Base-by-base conservation (phyloP, 2,329 filamentous ascomycete species). In the Microsporum audouinii region DNA sequence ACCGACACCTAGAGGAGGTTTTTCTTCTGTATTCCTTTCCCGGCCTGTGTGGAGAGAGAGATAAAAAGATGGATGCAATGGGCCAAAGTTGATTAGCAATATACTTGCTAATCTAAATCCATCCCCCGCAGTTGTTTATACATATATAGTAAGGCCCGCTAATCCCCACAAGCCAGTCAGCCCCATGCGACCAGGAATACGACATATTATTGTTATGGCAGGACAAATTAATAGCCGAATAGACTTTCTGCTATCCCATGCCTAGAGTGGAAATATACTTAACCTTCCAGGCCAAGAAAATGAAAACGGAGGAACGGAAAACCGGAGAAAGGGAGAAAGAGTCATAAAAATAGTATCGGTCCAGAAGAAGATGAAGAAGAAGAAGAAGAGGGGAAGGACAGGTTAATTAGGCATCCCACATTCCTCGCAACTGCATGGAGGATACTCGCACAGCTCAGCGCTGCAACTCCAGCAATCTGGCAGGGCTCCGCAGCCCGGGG, bases 401-500 rank as follows among this genome's bases (percentile, higher is more conserved):
- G 4, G 7, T 49, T 61, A 63, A 45, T 63, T 63, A n/a, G 62
- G 62, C 36, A 60, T 36, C 14, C 57, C 45, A 33, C 62, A 63
- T 8, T 63, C 60, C 23, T 34, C 33, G 34, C 62, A 63, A 14
- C 39, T 12, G 31, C 62, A 63, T 5, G 62, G 62, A 3, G 62
- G 62, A 33, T 58, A 61, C 4, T 60, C 57, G n/a, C 47, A 49
- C 39, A 63, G 57, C 47, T 53, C 56, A 10, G 36, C 39, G n/a
- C n/a, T 17, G 45, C 62, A 63, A 36, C 17, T 57, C 62, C 62
- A 63, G 36, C 62, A 63, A 7, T 61, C 59, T n/a, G 62, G 62
- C 57, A 60, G 53, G 38, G 33, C 58, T 51, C 61, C 60, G 39
- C 47, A 51, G n/a, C 12, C 17, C 17, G 57, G 38, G 39, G 57